Conservation (phyloP, 306 rosid species). For the Senna tora region DNA sequence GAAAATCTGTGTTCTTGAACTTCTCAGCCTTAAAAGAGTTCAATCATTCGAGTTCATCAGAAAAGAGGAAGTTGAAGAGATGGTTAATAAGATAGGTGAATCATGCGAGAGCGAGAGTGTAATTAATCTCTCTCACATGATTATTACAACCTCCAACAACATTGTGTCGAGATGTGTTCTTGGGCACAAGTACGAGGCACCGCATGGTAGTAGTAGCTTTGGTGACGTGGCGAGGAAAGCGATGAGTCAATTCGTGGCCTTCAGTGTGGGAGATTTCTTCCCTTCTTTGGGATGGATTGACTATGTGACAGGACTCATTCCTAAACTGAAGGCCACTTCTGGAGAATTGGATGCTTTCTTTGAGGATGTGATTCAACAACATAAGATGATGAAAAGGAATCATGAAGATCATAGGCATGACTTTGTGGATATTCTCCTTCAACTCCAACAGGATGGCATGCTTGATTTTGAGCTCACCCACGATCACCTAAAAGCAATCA, state of each 20-base stretch:
- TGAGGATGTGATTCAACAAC: constrained; percentile 23
- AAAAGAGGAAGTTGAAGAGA: constrained; percentile 10
- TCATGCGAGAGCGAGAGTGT: too few relatives aligned
- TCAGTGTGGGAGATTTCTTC: constrained; percentile 41
- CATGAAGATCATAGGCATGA: neutral
- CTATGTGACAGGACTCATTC: constrained; percentile 2
- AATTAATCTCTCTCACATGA: constrained; percentile 11
- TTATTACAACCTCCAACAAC: constrained; percentile 19
- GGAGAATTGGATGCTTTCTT: neutral
- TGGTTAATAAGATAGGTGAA: constrained; percentile 11
- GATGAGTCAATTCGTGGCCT: neutral
- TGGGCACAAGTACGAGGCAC: constrained; percentile 32
- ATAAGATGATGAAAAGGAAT: neutral
- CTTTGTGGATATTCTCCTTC: constrained; percentile 30
- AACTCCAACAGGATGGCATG: constrained; percentile 4
- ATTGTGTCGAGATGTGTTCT: constrained; percentile 36
- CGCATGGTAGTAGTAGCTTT: constrained; percentile 1
- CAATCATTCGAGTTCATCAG: constrained; percentile 3
- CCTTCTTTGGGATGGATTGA: constrained; percentile 31
- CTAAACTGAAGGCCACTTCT: neutral
- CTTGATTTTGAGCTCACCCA: constrained; percentile 7
- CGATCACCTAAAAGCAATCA: constrained; percentile 31
- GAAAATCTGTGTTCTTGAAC: constrained; percentile 41
- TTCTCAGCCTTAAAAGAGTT: constrained; percentile 40
- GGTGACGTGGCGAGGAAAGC: constrained; percentile 16